phyloP scores from a whole-genome alignment of 2,329 filamentous ascomycete genomes.

The Penicillium hordei region DNA sequence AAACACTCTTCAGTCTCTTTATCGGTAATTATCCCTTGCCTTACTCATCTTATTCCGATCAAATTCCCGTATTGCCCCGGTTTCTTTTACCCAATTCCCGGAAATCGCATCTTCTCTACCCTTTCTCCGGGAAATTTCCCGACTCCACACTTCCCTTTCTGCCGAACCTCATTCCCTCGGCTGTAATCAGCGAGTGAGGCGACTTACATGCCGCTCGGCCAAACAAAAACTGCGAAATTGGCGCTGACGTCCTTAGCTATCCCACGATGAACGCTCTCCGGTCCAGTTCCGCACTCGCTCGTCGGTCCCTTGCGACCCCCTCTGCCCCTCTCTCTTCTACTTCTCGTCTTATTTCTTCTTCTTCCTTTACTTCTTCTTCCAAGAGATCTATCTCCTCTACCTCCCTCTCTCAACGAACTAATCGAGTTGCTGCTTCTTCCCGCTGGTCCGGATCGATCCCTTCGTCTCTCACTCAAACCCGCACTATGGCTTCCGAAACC shows the following conservation, averaged over 20 bases:
- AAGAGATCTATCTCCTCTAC: constrained; percentile 29
- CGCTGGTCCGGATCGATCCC: constrained; percentile 33
- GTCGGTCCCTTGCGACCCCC: constrained; percentile 32
- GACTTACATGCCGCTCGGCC: constrained; percentile 14
- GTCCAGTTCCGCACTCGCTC: constrained; percentile 42
- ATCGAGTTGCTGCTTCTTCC: constrained; percentile 26
- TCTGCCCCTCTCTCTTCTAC: constrained; percentile 32
- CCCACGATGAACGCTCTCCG: constrained; percentile 39
- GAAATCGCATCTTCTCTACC: background rate
- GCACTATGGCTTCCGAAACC: constrained; percentile 52
- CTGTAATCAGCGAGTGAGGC: constrained; percentile 22
- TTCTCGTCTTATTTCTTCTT: constrained; percentile 30
- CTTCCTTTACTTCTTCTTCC: constrained; percentile 27
- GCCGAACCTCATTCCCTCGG: constrained; percentile 37
- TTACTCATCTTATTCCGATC: constrained; percentile 18
- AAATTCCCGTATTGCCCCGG: constrained; percentile 22
- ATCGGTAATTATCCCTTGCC: constrained; percentile 23
- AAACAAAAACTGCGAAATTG: constrained; percentile 21
- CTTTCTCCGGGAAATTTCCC: constrained; percentile 9
- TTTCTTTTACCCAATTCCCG: constrained; percentile 7
- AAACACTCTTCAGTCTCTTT: constrained; percentile 1
- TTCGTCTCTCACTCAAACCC: constrained; percentile 37
- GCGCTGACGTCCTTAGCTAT: constrained; percentile 20
- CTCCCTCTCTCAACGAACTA: constrained; percentile 23
- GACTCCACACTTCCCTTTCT: constrained; percentile 39